These are phyloP conservation scores for Leptomonas pyrrhocoris DNA, from an alignment of 208 protist species.

Conservation along the genomic window DNA sequence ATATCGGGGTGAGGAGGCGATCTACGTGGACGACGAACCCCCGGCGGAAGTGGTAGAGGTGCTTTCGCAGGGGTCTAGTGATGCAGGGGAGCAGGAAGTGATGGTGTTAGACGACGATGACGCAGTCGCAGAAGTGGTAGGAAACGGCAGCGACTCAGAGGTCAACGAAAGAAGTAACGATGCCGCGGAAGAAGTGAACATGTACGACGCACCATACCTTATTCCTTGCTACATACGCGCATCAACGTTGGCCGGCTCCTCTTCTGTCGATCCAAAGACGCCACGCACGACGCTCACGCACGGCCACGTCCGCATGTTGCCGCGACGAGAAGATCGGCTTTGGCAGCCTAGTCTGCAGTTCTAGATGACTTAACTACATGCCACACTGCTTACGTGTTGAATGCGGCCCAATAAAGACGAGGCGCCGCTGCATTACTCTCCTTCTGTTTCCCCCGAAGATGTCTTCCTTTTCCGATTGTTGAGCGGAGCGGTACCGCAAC, in stretches of 20 bases:
- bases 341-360: slow-evolving; percentile 75
- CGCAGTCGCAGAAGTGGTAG: background rate
- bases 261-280: background rate
- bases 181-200: slow-evolving; percentile 3
- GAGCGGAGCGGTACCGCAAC: too few species aligned
- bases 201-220: slow-evolving; percentile 26
- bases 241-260: background rate
- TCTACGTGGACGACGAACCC: slow-evolving; percentile 37
- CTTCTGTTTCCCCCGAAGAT: too few species aligned
- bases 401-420: background rate
- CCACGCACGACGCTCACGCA: slow-evolving; percentile 8
- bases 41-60: slow-evolving; percentile 23
- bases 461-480: too few species aligned
- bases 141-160: background rate
- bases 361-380: slow-evolving; percentile 8
- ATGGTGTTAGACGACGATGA: slow-evolving; percentile 20
- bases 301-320: slow-evolving; percentile 60
- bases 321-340: slow-evolving; percentile 70
- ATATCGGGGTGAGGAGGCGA: slow-evolving; percentile 16
- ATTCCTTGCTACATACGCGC: slow-evolving; percentile 27
- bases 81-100: slow-evolving; percentile 5
- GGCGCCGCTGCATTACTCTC: too few species aligned
- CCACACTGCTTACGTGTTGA: background rate
- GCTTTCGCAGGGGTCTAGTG: slow-evolving; percentile 14
- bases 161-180: background rate